Conservation (phyloP, 2,329 filamentous ascomycete species). For the Erysiphe pisi region DNA sequence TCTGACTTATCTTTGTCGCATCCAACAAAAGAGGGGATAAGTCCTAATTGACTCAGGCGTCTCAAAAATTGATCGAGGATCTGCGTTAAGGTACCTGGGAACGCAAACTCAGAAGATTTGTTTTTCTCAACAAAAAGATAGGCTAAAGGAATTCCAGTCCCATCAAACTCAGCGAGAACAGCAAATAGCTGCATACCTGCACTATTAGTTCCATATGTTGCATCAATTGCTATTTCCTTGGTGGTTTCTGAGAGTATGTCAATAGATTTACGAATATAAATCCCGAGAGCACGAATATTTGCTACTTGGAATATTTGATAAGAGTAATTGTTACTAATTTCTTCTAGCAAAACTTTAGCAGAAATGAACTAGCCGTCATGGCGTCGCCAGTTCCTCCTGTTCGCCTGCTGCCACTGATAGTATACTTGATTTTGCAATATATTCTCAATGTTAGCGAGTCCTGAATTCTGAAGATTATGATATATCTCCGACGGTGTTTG, state of each 20-base stretch:
- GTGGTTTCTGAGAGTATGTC: neutral
- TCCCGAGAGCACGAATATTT: too few relatives aligned
- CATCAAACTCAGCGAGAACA: neutral
- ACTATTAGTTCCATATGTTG: neutral
- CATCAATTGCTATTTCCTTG: neutral
- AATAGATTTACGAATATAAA: too few relatives aligned
- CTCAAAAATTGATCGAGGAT: neutral
- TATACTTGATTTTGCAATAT: neutral
- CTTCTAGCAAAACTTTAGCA: too few relatives aligned
- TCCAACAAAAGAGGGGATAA: neutral
- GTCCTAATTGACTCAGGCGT: neutral
- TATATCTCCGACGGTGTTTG: neutral
- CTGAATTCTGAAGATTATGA: neutral
- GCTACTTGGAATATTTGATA: too few relatives aligned
- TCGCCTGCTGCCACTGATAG: neutral
- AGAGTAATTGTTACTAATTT: too few relatives aligned
- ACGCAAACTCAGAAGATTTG: neutral
- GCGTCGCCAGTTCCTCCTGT: too few relatives aligned
- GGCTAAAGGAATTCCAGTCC: neutral
- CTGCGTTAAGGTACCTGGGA: neutral
- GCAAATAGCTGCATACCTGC: neutral
- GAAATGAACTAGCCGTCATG: too few relatives aligned
- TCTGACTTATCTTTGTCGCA: neutral
- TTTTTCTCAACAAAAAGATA: neutral
- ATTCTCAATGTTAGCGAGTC: neutral